Base-by-base conservation (phyloP, 2,329 filamentous ascomycete species). In the Diaporthe ampelina region DNA sequence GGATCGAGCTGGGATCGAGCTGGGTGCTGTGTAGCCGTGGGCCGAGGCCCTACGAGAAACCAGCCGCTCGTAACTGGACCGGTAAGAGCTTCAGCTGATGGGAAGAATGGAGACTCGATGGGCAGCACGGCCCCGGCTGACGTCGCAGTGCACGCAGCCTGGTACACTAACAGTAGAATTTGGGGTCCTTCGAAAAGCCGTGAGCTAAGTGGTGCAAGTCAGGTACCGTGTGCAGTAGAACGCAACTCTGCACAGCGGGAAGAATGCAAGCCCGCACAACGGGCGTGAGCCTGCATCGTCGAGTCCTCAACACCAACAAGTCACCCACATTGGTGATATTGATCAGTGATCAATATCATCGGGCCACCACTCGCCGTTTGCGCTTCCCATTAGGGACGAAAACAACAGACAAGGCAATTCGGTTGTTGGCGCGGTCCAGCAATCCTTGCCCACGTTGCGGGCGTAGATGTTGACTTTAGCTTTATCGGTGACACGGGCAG, bases 401-500 rank as follows among this genome's bases (percentile, higher is more conserved):
- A 50, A 40, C 56, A 54, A 40, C 29, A 45, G 15, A n/a, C 48
- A n/a, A 24, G 48, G 52, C 15, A 26, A 19, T 48, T 40, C 48
- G 63, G 32, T 8, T 50, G 63, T 40, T 67, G n/a, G 63, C 15
- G 29, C 63, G 21, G 61, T 29, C 61, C 26, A 50, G 61, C 43
- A 6, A 68, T 26, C 63, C 63, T 40, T 68, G 63, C 59, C 59
- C 59, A 48, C 40, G 9, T 4, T 21, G 26, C n/a, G 58, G 29
- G 29, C 21, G 45, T 26, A 52, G 45, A 52, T 68, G 63, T 68
- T 54, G 63, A 68, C 48, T 40, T 67, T 68, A 68, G 48, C 63
- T 68, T 68, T 68, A 54, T 68, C 63, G 63, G 63, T 68, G 48
- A 54, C 63, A 68, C 63, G 63, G 63, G 48, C 48, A 54, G 48